Percentiles rank a stretch among this genome's conserved stretches.
phyloP scores from a whole-genome alignment of 129 eudicot species.

The Tanacetum coccineum region DNA sequence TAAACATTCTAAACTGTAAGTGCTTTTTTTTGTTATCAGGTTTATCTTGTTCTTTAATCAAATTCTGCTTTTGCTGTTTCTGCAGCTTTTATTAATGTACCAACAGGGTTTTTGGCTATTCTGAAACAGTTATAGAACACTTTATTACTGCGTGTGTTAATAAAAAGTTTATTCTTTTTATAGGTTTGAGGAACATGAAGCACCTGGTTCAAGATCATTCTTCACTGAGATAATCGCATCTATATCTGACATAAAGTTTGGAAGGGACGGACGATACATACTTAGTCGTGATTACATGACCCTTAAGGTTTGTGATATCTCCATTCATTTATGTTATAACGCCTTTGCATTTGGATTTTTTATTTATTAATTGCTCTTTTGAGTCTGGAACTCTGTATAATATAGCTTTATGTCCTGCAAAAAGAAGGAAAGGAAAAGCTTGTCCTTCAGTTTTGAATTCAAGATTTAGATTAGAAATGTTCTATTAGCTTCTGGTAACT shows the following conservation, averaged over 20 bases:
- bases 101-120: not conserved
- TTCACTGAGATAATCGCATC: slow-evolving; percentile 99
- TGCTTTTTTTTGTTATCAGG: not conserved
- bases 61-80: not conserved
- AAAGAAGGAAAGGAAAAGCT: not conserved
- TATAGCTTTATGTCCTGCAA: slow-evolving; percentile 8
- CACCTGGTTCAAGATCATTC: slow-evolving; percentile 97
- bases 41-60: too few relatives aligned
- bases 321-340: slow-evolving; percentile 1
- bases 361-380: slow-evolving; percentile 3
- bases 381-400: slow-evolving; percentile 5
- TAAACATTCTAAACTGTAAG: slow-evolving; percentile 90
- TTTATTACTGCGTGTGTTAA: not conserved
- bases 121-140: slow-evolving; percentile 5
- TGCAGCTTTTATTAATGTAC: slow-evolving; percentile 7
- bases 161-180: slow-evolving; percentile 12
- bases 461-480: not conserved
- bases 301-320: slow-evolving; percentile 65
- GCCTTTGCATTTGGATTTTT: not conserved
- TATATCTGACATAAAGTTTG: slow-evolving; percentile 92
- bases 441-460: not conserved
- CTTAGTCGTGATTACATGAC: slow-evolving; percentile 99
- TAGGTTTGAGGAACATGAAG: slow-evolving; percentile 97
- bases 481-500: not conserved
- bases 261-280: slow-evolving; percentile 87